Percentiles rank a stretch among this genome's conserved stretches.
phyloP scores from a whole-genome alignment of 2,329 filamentous ascomycete genomes.

The Monilinia aucupariae region DNA sequence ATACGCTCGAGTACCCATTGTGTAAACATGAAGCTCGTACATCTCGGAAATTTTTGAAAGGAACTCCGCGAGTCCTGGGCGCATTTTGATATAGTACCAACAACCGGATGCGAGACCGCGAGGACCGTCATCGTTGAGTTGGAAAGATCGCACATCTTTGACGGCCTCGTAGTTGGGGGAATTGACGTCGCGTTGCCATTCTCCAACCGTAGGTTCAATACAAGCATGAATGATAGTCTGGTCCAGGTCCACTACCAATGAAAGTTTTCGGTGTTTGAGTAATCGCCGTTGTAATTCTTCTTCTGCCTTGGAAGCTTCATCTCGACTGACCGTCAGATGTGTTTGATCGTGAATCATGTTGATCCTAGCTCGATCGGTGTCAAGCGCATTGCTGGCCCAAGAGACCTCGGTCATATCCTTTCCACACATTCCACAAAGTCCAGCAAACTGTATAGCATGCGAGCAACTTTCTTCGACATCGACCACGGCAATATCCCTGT shows the following conservation, averaged over 20 bases:
- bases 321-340: conserved; percentile 74
- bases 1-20: conserved; percentile 97
- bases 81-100: conserved; percentile 98
- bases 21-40: conserved; percentile 97
- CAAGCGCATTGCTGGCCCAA: conserved; percentile 74
- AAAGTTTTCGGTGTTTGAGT: conserved; percentile 75
- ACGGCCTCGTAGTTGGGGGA: conserved; percentile 91
- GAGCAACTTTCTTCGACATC: conserved; percentile 86
- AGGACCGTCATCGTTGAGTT: conserved; percentile 79
- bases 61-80: conserved; percentile 78
- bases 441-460: conserved; percentile 86
- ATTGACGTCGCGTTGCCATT: conserved; percentile 84
- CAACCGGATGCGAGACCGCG: conserved; percentile 64
- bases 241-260: conserved; percentile 91
- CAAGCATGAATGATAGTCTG: conserved; percentile 98
- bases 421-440: conserved; percentile 86
- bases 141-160: conserved; percentile 81
- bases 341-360: conserved; percentile 94
- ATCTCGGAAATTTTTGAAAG: conserved; percentile 69
- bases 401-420: conserved; percentile 91
- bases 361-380: conserved; percentile 82
- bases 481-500: conserved; percentile 53
- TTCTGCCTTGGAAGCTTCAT: conserved; percentile 75
- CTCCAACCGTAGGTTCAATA: conserved; percentile 90
- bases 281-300: conserved; percentile 80